Base-by-base conservation (phyloP, 192 early-diverging fungal genomes). In the Kickxella alabastrina region DNA sequence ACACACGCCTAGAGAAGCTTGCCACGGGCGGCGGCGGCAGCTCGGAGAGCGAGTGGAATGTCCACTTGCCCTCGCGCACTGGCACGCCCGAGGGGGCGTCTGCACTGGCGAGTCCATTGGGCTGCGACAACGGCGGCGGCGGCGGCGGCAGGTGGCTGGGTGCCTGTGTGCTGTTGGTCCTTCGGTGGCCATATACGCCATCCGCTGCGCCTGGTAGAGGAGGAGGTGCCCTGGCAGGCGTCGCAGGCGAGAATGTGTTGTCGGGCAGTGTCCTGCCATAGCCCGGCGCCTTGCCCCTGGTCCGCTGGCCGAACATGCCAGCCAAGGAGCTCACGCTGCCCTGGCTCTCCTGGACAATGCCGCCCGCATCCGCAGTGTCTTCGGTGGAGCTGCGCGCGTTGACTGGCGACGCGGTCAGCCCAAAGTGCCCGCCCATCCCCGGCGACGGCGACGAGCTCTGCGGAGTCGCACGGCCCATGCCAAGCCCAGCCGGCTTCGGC, bases 261-360 rank as follows among this genome's bases (percentile, higher is more conserved):
- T 45, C 50, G 1, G 47, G 26, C 6, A 58, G 32, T 1, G 52
- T 36, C 12, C 55, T 55, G 7, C 23, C 26, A 21, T 66, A 59
- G 8, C 54, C 64, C n/a, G 43, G 43, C 28, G 37, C 22, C 26
- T 52, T 49, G 43, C 46, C 47, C 27, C 54, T 22, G 3, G 59
- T 35, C 32, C 63, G 66, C 43, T 74, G 59, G 1, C 71, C 71
- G 59, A 74, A 74, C 59, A 74, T 74, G 43, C 71, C 71, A 12
- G 63, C 63, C 24, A 74, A 52, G 28, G 71, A 62, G 52, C 71
- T 74, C 36, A 74, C 71, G 38, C 71, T 74, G 41, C 71, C 71
- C 52, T 74, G 71, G 48, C 63, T 74, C 55, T 74, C 71, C 29
- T 55, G 41, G 15, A 74, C 43, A 28, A 74, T 62, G 17, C 71